A percentile compares a stretch with the other conserved stretches of the same genome.
phyloP scores from a whole-genome alignment of 2,329 filamentous ascomycete species.

The Aspergillus floridensis region DNA sequence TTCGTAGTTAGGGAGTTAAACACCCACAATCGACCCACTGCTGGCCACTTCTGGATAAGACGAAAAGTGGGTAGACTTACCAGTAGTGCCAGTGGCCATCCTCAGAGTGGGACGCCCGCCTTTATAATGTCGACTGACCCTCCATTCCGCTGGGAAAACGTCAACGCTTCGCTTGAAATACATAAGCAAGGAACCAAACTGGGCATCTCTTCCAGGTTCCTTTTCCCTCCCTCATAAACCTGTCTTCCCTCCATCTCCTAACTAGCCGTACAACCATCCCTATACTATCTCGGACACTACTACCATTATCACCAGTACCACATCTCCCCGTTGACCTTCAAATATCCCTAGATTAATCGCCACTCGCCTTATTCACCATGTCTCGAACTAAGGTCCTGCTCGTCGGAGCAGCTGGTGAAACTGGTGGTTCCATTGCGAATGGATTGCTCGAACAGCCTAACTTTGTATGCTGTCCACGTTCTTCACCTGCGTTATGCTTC shows the following conservation, averaged over 20 bases:
- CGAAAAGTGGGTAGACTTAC: conserved; percentile 29
- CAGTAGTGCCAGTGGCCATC: conserved; percentile 18
- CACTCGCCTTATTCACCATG: conserved; percentile 25
- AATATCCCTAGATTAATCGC: conserved; percentile 1
- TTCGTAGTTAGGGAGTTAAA: conserved; percentile 16
- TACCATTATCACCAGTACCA: not conserved
- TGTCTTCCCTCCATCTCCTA: not conserved
- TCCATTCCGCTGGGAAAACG: conserved; percentile 20
- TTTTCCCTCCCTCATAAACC: conserved; percentile 2
- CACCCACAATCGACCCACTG: conserved; percentile 36
- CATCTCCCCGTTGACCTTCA: not conserved
- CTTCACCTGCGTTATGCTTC: conserved; percentile 5
- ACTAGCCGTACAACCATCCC: not conserved
- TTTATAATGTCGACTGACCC: conserved; percentile 36
- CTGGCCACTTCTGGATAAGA: conserved; percentile 27
- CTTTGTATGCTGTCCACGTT: conserved; percentile 16
- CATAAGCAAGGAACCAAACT: conserved; percentile 5
- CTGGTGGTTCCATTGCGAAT: conserved; percentile 39
- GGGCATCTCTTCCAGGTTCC: not conserved
- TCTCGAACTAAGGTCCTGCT: conserved; percentile 37
- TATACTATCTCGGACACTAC: not conserved
- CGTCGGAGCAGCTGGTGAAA: conserved; percentile 42
- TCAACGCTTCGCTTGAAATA: conserved; percentile 13
- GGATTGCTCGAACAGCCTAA: conserved; percentile 33
- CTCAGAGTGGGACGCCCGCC: conserved; percentile 27